Percentiles rank a stretch among this genome's conserved stretches.
Evolutionary conservation across 192 early-diverging fungal species (phyloP).

Genomic region (Rhizoclosmatium globosum): DNA sequence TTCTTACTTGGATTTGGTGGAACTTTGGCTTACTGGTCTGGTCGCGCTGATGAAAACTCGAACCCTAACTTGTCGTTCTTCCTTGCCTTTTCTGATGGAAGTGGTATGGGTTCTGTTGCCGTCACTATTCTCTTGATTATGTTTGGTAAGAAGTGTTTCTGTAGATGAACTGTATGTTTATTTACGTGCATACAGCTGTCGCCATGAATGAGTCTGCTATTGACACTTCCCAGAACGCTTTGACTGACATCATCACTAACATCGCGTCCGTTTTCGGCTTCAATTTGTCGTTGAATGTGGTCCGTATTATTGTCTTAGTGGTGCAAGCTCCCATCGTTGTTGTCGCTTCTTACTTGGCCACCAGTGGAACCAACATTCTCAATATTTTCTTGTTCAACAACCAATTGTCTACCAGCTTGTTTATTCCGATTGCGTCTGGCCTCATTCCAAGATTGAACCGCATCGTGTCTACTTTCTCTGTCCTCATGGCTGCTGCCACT

Average conservation of each 20-base stretch:
- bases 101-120: conserved; percentile 24
- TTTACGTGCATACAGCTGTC: no score
- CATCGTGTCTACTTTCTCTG: conserved; percentile 37
- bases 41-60: conserved; percentile 25
- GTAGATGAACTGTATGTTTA: no score
- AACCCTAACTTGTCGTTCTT: conserved; percentile 47
- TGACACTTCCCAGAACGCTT: conserved; percentile 55
- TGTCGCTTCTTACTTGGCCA: neutral
- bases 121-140: conserved; percentile 48
- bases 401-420: conserved; percentile 41
- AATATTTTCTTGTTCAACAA: conserved; percentile 48
- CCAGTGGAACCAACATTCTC: conserved; percentile 20
- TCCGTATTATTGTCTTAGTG: neutral
- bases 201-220: conserved; percentile 57
- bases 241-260: conserved; percentile 46
- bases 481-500: conserved; percentile 44
- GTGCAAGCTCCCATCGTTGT: conserved; percentile 2
- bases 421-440: conserved; percentile 47
- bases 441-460: conserved; percentile 33
- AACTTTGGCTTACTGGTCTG: conserved; percentile 42
- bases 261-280: conserved; percentile 33
- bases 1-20: conserved; percentile 42
- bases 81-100: conserved; percentile 34
- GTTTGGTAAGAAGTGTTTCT: conserved; percentile 11
- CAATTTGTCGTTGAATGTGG: neutral